Evolutionary conservation across 2,329 filamentous ascomycete genomes (phyloP), one percentile per base, ranked within the genome.

Genomic region (Colletotrichum cordylinicola): DNA sequence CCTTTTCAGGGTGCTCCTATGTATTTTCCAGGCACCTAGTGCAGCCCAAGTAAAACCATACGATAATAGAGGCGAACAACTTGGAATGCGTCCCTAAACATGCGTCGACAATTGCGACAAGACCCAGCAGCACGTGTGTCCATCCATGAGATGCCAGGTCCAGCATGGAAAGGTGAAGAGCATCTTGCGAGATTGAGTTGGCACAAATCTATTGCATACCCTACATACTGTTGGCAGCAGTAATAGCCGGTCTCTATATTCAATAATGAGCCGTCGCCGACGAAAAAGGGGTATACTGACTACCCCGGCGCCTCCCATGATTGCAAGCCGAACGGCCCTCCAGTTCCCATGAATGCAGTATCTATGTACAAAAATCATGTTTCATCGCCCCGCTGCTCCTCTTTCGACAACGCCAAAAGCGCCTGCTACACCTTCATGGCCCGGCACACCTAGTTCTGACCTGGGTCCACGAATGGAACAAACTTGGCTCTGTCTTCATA

Each of bases 381-480:
- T 35, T 21, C 18, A 62, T 37, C 29, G 10, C 33, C 29, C n/a
- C 31, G n/a, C 18, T 62, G 58, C 21, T n/a, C 48, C 33, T 13
- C 39, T 18, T 52, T 52, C 43, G 43, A n/a, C 35, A 35, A 67
- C 24, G 33, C 35, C 61, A 64, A 24, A 39, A n/a, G 21, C 33
- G n/a, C 37, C 9, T 18, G 15, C 16, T 27, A 16, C 35, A 10
- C 15, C 24, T 31, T 62, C 18, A 27, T 15, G 18, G 12, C 27
- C n/a, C 35, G 21, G 2, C 13, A 16, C 24, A 15, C 15, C 56
- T 43, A 48, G 33, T 27, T 29, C 33, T 62, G 67, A 24, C 18
- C 31, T 15, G 58, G 62, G 31, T 79, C 78, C 13, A 74, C 35
- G 24, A 79, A 79, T 4, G 78, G 78, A n/a, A 58, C 70, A 31